Evolutionary conservation across 257 asterid species (phyloP).

Genomic region (Solanum bukasovii): DNA sequence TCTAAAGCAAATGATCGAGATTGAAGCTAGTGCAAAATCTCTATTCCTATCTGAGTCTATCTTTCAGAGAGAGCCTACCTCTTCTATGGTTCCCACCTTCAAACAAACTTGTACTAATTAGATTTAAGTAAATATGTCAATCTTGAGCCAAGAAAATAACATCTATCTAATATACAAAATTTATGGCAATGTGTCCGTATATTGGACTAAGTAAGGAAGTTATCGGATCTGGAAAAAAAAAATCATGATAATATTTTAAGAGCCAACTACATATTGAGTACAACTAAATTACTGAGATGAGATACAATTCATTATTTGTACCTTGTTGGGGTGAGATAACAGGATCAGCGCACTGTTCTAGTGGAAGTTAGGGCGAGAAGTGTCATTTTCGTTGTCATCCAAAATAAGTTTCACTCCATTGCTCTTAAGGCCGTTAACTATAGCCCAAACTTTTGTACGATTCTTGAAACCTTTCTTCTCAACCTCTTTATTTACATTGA

Average conservation of each 20-base stretch:
- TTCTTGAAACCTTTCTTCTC: too few species aligned
- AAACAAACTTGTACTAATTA: not conserved
- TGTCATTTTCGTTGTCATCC: too few species aligned
- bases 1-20: not conserved
- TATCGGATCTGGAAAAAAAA: not conserved
- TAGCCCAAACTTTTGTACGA: too few species aligned
- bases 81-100: not conserved
- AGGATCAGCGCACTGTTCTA: not conserved
- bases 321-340: not conserved
- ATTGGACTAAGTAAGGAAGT: not conserved
- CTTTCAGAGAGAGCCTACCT: not conserved
- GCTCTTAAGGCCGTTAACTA: too few species aligned
- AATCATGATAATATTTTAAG: not conserved
- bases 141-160: not conserved
- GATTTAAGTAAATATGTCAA: not conserved
- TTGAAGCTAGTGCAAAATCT: not conserved
- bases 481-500: too few species aligned
- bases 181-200: not conserved
- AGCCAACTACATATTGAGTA: not conserved
- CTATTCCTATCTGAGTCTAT: not conserved
- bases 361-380: too few species aligned
- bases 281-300: not conserved
- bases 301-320: not conserved
- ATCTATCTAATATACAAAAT: not conserved
- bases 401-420: too few species aligned